Base-by-base conservation (phyloP, 2,329 filamentous ascomycete species). In the Colletotrichum eleusines region DNA sequence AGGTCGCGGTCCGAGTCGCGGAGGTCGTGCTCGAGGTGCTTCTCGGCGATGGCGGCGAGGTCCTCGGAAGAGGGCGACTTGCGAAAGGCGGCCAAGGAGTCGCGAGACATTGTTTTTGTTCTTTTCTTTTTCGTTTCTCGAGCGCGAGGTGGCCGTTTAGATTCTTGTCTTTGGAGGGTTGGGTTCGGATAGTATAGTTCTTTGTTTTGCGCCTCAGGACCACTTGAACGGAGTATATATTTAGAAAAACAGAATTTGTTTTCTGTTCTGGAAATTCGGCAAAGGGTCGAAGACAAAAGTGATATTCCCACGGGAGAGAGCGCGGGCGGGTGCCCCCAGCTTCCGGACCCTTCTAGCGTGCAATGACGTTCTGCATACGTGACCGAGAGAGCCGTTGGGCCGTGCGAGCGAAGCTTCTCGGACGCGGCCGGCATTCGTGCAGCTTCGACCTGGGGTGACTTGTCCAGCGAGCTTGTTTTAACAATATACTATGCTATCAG, bases 21-120 rank as follows among this genome's bases (percentile, higher is more conserved):
- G 6, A 82, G 76, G 72, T 90, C 88, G 70, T 89, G 83, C 74
- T 90, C 81, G 66, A 89, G 77, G 76, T 90, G 89, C 73, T 89
- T 79, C 72, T 89, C 85, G 23, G 88, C 89, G 4, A 91, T 84
- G 60, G 81, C 80, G 53, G 79, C 78, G 20, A 90, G 84, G 69
- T 90, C 88, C 20, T 85, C 81, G 81, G 79, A 76, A 35, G 76
- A 76, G 3, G 78, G 75, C 9, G 78, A 76, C 42, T 72, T 76
- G 66, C 81, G 80, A 73, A 82, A 79, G 26, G 76, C 74, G 51
- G 80, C 80, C 53, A 82, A 72, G 1, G 78, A 75, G 23, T 73
- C 60, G 59, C 68, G 63, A n/a, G 68, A 71, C 71, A 73, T 73
- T 5, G 23, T 18, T 7, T 20, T 20, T 7, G 8, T 44, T n/a